A percentile compares a stretch with the other conserved stretches of the same genome.
Conservation (phyloP, 768 basidiomycete species). For the Lenzites betulinus region DNA sequence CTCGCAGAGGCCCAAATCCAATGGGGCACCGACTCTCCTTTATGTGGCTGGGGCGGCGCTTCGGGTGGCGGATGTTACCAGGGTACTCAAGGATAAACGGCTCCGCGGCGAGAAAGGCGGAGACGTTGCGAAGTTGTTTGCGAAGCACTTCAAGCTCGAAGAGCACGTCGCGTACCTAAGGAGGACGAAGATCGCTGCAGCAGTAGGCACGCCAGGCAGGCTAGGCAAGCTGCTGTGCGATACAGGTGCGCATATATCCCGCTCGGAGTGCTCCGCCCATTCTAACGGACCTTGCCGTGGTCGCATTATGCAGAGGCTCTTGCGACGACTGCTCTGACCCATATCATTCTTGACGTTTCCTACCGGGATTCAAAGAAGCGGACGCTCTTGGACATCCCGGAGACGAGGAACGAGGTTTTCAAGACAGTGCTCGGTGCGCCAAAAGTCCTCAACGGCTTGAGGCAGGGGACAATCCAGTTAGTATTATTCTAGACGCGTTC, state of each 20-base stretch:
- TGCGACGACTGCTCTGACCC: slow-evolving; percentile 71
- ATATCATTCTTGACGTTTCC: slow-evolving; percentile 80
- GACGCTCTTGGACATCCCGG: slow-evolving; percentile 76
- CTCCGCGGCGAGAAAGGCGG: slow-evolving; percentile 82
- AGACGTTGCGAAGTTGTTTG: slow-evolving; percentile 93
- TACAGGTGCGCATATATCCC: slow-evolving; percentile 47
- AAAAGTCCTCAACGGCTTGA: slow-evolving; percentile 61
- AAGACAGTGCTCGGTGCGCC: slow-evolving; percentile 67
- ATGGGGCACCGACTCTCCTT: slow-evolving; percentile 85
- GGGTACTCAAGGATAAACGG: slow-evolving; percentile 67
- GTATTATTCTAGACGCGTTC: slow-evolving; percentile 41
- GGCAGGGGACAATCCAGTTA: slow-evolving; percentile 74
- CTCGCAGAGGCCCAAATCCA: slow-evolving; percentile 70
- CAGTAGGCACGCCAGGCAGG: slow-evolving; percentile 90
- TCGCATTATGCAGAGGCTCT: slow-evolving; percentile 57
- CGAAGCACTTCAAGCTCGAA: slow-evolving; percentile 89
- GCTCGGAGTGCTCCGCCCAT: neutral
- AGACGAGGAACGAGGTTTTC: slow-evolving; percentile 82
- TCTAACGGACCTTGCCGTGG: neutral
- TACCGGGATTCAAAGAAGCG: slow-evolving; percentile 77
- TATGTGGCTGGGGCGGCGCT: slow-evolving; percentile 89
- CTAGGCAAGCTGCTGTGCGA: slow-evolving; percentile 83
- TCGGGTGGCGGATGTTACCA: slow-evolving; percentile 85
- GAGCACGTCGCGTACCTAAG: slow-evolving; percentile 85
- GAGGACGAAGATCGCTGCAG: slow-evolving; percentile 84